Base-by-base conservation (phyloP, 176 grass and related monocot species). In the Bothriochloa decipiens region DNA sequence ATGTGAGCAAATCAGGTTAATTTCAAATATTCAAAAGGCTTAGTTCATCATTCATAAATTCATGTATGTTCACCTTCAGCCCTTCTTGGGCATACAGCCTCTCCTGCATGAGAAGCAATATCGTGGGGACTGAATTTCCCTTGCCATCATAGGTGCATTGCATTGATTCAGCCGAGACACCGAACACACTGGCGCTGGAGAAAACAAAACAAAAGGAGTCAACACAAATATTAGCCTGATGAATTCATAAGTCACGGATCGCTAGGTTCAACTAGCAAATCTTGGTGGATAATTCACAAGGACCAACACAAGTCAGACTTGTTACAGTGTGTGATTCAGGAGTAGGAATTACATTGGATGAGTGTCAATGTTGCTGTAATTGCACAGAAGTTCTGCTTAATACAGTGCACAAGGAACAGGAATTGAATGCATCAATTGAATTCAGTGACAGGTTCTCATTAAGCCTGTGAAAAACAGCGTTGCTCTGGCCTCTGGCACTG, bases 91-190 rank as follows among this genome's bases (percentile, higher is more conserved):
- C 77, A 89, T 95, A 98, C 80, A 98, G 60, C 79, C 89, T 95
- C 63, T 90, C 91, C 72, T 98, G 93, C 96, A 98, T 92, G 20
- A 89, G 96, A 33, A 98, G 62, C 60, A 95, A 82, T 87, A 98
- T 98, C 13, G 96, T 98, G 11, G 96, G 96, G 16, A 98, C 91
- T 3, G 93, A 95, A 80, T 95, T 98, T 23, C 96, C 89, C 75
- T 92, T 98, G 25, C 89, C 83, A 57, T 95, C 92, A 15, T 90
- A 92, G 39, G 58, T 89, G 75, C 91, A 98, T 58, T 98, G 96
- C 96, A 98, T 98, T 8, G 91, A 98, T 86, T 98, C 91, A 1
- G 96, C 91, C 0, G 96, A 98, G 52, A 98, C 96, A 65, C 96
- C 93, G 23, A 98, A 98, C 11, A 98, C 93, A 28, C 96, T 95